Percentiles rank a stretch among this genome's conserved stretches.
Evolutionary conservation across 164 flowering plant genomes (phyloP).

Genomic region (Dillenia turbinata): DNA sequence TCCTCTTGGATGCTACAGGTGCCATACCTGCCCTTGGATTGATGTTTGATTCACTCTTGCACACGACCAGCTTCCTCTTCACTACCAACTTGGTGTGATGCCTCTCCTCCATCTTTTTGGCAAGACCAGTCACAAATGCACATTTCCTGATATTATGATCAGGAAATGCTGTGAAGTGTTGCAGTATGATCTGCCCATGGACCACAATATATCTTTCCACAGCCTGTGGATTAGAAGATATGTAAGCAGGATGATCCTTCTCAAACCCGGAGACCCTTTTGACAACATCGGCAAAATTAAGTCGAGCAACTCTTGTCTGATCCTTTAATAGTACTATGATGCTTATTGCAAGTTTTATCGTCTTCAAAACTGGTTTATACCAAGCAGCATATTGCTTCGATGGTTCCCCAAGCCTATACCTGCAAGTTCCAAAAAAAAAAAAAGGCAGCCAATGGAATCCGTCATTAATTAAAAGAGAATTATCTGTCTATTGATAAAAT

Average conservation of each 20-base stretch:
- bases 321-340: conserved; percentile 68
- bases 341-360: conserved; percentile 62
- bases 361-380: conserved; percentile 74
- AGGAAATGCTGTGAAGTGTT: conserved; percentile 73
- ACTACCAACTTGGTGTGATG: conserved; percentile 80
- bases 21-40: conserved; percentile 70
- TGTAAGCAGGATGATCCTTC: conserved; percentile 42
- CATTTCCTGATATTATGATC: conserved; percentile 52
- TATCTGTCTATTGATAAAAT: too few species aligned
- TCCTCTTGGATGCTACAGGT: conserved; percentile 53
- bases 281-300: conserved; percentile 69
- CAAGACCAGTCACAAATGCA: conserved; percentile 63
- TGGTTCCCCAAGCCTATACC: conserved; percentile 97
- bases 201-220: conserved; percentile 81
- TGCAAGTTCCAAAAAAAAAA: conserved; percentile 17
- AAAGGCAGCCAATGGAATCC: neutral
- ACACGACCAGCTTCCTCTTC: conserved; percentile 40
- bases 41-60: conserved; percentile 39
- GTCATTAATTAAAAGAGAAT: neutral
- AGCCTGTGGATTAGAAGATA: conserved; percentile 49
- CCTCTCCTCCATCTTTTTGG: conserved; percentile 61
- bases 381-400: conserved; percentile 92
- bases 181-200: conserved; percentile 81
- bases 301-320: conserved; percentile 59
- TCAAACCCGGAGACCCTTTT: conserved; percentile 45